Evolutionary conservation across 2,329 filamentous ascomycete genomes (phyloP), one percentile per base, ranked within the genome.

Genomic region (Diplodia sapinea): DNA sequence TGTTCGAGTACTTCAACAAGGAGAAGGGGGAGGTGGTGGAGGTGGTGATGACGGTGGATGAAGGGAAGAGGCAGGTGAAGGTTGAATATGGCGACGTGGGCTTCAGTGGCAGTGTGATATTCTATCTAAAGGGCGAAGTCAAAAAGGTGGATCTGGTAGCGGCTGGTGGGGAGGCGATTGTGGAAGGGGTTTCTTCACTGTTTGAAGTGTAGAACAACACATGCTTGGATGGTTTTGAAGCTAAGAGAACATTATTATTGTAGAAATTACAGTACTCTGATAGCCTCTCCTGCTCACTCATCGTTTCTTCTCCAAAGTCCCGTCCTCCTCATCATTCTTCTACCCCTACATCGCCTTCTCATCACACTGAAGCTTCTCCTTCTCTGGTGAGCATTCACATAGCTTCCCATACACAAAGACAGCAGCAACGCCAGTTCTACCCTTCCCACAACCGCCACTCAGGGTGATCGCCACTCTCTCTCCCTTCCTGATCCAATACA

Each of bases 1-100:
- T 61, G 4, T 78, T 77, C 66, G 65, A 70, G 9, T 75, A 75
- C 33, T 76, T 65, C 43, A 68, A 71, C 56, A 73, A 73, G 2
- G 72, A 74, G 26, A 70, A 70, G 2, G 69, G 63, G 9, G 68
- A 49, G 40, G 26, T 12, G n/a, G 66, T 69, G 4, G 65, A 68
- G 38, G 70, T 73, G 36, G 43, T 43, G 8, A 15, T 73, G 67
- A 69, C 31, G 31, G 70, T 70, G 15, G 61, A 70, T 49, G 69
- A 66, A 40, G 57, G 52, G 29, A 64, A 38, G 20, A 63, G 55
- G 29, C 69, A 20, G 12, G 67, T 72, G 20, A 69, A 47, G 49
- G 69, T 72, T n/a, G 65, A 70, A 33, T 72, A 71, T 59, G 71
- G 62, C 15, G 70, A 70, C 47, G 36, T 73, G 13, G 70, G 69